Evolutionary conservation across 305 asterid species (phyloP).

Genomic region (Petunia hybrid): DNA sequence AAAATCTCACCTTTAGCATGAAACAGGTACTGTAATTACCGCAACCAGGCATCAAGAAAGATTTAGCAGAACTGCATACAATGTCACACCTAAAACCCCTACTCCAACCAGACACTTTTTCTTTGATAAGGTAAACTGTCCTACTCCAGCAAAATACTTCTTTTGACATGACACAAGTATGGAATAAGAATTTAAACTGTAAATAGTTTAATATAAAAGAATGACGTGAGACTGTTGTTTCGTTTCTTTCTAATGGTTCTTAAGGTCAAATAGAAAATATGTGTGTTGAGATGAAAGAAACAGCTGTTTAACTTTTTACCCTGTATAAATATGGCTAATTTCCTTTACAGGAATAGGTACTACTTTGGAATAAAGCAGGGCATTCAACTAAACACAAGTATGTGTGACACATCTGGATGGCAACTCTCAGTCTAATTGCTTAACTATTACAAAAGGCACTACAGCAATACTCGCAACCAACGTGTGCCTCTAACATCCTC

Average conservation of each 20-base stretch:
- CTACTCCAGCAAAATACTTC: background rate
- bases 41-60: background rate
- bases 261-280: slow-evolving; percentile 5
- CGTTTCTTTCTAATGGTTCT: background rate
- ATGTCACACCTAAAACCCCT: background rate
- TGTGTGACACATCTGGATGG: background rate
- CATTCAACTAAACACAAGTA: slow-evolving; percentile 25
- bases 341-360: background rate
- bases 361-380: slow-evolving; percentile 18
- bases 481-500: background rate
- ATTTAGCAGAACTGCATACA: background rate
- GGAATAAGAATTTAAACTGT: slow-evolving; percentile 21
- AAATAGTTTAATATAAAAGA: slow-evolving; percentile 11
- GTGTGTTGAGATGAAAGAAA: slow-evolving; percentile 2
- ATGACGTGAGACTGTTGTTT: background rate
- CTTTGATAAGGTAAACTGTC: background rate
- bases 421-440: slow-evolving; percentile 5
- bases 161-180: slow-evolving; percentile 24
- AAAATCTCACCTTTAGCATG: background rate
- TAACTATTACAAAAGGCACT: slow-evolving; percentile 4
- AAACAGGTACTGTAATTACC: slow-evolving; percentile 2
- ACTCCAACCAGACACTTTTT: background rate
- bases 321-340: slow-evolving; percentile 13
- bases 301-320: slow-evolving; percentile 4
- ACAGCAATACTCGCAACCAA: background rate